Percentiles rank a stretch among this genome's conserved stretches.
phyloP scores from a whole-genome alignment of 257 asterid genomes.

The Solanum piurae region DNA sequence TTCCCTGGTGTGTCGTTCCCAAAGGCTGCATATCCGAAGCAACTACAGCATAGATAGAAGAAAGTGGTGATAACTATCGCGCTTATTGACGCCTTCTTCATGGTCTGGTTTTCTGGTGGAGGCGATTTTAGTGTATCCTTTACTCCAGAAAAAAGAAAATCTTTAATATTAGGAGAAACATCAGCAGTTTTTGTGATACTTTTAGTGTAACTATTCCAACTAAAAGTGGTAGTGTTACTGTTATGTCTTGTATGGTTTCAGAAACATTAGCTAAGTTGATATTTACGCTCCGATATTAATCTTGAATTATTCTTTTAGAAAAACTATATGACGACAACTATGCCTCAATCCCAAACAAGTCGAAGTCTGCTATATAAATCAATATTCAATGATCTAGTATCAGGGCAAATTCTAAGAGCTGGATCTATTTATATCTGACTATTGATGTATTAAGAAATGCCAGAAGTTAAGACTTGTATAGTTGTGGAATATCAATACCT shows the following conservation, averaged over 20 bases:
- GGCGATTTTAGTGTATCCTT: conserved; percentile 64
- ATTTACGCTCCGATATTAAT: background rate
- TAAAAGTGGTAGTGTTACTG: background rate
- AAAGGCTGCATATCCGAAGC: conserved; percentile 71
- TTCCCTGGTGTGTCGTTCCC: conserved; percentile 60
- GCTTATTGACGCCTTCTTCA: conserved; percentile 47
- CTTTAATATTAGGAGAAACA: background rate
- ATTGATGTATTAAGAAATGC: background rate
- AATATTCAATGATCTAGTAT: background rate
- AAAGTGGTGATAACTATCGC: conserved; percentile 35
- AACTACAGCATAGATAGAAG: conserved; percentile 51
- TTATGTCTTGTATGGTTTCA: background rate
- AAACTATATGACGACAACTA: background rate
- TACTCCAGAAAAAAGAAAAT: background rate
- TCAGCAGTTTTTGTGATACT: background rate
- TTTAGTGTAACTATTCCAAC: background rate
- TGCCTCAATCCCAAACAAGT: background rate
- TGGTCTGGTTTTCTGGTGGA: conserved; percentile 51
- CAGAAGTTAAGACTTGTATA: background rate
- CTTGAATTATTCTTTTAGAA: background rate
- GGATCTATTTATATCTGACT: background rate
- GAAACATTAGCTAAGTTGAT: background rate
- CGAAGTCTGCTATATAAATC: background rate
- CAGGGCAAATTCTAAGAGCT: background rate
- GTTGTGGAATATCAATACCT: conserved; percentile 20